phyloP scores from a whole-genome alignment of 176 grass and related monocot genomes.

The Poa annua region DNA sequence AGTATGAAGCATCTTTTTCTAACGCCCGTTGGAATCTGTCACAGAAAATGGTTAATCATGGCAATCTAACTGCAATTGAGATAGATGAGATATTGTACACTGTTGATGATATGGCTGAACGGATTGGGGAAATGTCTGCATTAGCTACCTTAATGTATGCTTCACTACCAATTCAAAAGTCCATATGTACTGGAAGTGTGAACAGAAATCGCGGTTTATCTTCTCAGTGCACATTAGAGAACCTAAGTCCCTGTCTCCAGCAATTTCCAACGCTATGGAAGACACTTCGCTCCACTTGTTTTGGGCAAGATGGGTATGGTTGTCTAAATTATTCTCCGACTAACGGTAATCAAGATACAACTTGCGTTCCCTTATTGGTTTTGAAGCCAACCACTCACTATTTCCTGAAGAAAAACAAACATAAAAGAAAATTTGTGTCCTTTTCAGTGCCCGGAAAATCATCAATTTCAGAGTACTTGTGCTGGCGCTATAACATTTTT shows the following conservation, averaged over 20 bases:
- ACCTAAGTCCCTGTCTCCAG: constrained; percentile 65
- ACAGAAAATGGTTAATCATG: constrained; percentile 49
- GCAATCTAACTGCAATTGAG: constrained; percentile 60
- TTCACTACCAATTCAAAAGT: constrained; percentile 75
- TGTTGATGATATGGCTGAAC: constrained; percentile 87
- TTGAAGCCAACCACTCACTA: neutral
- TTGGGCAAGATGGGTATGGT: constrained; percentile 67
- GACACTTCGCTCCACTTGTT: constrained; percentile 72
- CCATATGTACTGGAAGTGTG: constrained; percentile 80
- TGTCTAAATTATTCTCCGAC: constrained; percentile 56
- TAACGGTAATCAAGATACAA: constrained; percentile 57
- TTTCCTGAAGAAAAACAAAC: constrained; percentile 29
- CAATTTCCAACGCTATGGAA: constrained; percentile 82
- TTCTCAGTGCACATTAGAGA: constrained; percentile 83
- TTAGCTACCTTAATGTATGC: constrained; percentile 97
- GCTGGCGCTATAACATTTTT: constrained; percentile 82
- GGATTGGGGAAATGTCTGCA: constrained; percentile 79
- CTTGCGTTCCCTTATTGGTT: constrained; percentile 39
- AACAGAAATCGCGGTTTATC: constrained; percentile 63
- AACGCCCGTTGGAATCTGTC: constrained; percentile 86
- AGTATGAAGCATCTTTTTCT: constrained; percentile 87
- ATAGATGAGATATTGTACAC: constrained; percentile 80
- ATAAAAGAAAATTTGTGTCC: neutral
- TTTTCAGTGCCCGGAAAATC: constrained; percentile 67
- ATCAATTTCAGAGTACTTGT: constrained; percentile 73